These are phyloP conservation scores for Neocatenulostroma microsporum DNA, from an alignment of 2,329 filamentous ascomycete species.

Conservation along the genomic window DNA sequence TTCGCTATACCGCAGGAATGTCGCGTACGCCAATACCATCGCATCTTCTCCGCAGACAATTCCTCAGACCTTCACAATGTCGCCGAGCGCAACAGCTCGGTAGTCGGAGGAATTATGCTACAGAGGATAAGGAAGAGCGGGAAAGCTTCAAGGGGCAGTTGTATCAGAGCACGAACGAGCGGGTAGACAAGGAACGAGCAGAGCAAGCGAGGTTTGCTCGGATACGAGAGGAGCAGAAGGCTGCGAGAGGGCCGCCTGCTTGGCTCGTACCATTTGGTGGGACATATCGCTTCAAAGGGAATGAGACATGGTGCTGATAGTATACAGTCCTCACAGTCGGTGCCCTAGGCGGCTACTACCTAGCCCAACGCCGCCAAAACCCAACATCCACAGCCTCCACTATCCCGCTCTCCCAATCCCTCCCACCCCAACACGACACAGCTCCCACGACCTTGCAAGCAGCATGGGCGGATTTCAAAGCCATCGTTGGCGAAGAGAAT, in stretches of 20 bases:
- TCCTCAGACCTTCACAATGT: constrained; percentile 11
- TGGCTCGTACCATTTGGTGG: constrained; percentile 28
- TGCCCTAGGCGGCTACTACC: constrained; percentile 48
- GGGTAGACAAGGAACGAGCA: constrained; percentile 51
- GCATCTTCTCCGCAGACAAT: constrained; percentile 13
- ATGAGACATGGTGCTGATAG: too few relatives aligned
- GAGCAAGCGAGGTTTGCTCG: constrained; percentile 47
- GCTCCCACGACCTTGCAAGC: constrained; percentile 53
- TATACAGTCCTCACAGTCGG: constrained; percentile 44
- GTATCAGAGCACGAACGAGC: constrained; percentile 53
- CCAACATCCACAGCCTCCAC: constrained; percentile 47
- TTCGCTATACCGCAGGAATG: too few relatives aligned
- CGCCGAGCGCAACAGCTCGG: too few relatives aligned
- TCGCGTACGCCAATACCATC: constrained; percentile 6
- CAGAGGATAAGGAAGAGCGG: constrained; percentile 29
- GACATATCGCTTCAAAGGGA: too few relatives aligned
- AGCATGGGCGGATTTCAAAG: constrained; percentile 56
- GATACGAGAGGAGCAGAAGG: constrained; percentile 24
- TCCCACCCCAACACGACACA: constrained; percentile 48
- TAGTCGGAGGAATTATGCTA: constrained; percentile 31
- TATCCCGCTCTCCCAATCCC: constrained; percentile 42
- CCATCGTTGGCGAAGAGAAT: constrained; percentile 55
- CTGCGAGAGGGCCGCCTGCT: constrained; percentile 19
- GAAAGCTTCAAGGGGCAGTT: constrained; percentile 53
- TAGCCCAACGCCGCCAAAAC: constrained; percentile 43